A percentile compares a stretch with the other conserved stretches of the same genome.
These are phyloP conservation scores for Silene coronaria DNA, from an alignment of 179 eudicot genomes.

Conservation along the genomic window DNA sequence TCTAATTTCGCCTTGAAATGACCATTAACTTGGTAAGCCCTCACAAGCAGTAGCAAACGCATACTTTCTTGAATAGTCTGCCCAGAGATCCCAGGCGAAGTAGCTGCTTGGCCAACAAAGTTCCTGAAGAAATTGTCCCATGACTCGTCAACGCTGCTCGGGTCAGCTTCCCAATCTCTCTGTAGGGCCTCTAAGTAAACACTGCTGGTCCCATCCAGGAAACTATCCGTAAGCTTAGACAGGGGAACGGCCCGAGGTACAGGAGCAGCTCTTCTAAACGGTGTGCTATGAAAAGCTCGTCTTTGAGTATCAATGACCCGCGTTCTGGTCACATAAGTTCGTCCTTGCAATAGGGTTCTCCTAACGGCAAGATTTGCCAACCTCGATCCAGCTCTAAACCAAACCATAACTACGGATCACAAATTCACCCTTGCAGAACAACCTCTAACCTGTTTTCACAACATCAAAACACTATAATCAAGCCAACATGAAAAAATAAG, in stretches of 20 bases:
- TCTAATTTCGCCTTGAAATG: conserved; percentile 90
- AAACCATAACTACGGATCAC: conserved; percentile 44
- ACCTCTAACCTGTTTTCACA: background rate
- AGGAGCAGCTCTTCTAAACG: conserved; percentile 56
- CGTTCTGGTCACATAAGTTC: conserved; percentile 48
- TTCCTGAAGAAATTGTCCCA: conserved; percentile 96
- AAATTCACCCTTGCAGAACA: conserved; percentile 13
- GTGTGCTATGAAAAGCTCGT: conserved; percentile 54
- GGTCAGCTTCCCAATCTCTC: conserved; percentile 95
- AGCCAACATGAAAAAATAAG: background rate
- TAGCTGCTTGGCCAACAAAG: conserved; percentile 82
- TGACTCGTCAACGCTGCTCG: conserved; percentile 86
- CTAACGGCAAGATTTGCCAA: conserved; percentile 64
- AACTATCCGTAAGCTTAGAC: conserved; percentile 75
- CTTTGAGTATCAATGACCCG: conserved; percentile 32
- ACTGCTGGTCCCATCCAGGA: conserved; percentile 83
- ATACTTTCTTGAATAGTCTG: conserved; percentile 96
- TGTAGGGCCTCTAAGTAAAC: conserved; percentile 90
- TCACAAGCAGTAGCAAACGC: conserved; percentile 69
- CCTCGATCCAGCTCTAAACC: conserved; percentile 78
- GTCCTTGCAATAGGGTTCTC: conserved; percentile 54
- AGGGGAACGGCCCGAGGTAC: conserved; percentile 86
- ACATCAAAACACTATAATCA: conserved; percentile 14
- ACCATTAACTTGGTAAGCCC: conserved; percentile 95
- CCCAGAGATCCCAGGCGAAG: conserved; percentile 72